Evolutionary conservation across 2,329 filamentous ascomycete species (phyloP).

Genomic region (Diaporthe helianthi): DNA sequence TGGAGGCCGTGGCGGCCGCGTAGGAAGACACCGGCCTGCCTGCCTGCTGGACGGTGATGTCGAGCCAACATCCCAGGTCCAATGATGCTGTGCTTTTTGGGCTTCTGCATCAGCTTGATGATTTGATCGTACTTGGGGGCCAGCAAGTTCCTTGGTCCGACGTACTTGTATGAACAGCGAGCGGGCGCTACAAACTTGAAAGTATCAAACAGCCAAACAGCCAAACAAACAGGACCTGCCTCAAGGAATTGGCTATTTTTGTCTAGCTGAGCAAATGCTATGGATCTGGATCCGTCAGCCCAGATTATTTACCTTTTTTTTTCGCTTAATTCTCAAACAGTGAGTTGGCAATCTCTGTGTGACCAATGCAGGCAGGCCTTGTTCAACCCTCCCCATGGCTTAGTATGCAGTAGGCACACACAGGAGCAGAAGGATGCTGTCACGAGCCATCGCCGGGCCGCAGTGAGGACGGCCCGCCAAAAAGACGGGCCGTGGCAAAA

Average conservation of each 20-base stretch:
- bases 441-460: constrained; percentile 1
- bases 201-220: no score
- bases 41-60: background rate
- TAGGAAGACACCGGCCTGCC: background rate
- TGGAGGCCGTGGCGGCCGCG: background rate
- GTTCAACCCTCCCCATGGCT: background rate
- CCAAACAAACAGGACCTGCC: background rate
- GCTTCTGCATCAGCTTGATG: background rate
- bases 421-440: background rate
- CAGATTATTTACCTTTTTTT: background rate
- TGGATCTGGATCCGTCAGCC: background rate
- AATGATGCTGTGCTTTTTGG: background rate
- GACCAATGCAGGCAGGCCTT: background rate
- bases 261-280: background rate
- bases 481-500: constrained; percentile 8
- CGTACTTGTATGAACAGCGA: background rate
- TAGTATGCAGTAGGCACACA: background rate
- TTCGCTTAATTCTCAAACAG: background rate
- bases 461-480: background rate
- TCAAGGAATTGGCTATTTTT: background rate
- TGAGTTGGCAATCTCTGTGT: background rate
- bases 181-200: constrained; percentile 5
- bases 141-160: background rate
- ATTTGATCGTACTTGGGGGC: background rate
- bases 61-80: background rate